Evolutionary conservation across 2,329 filamentous ascomycete species (phyloP).

Genomic region (Colletotrichum simmondsii): DNA sequence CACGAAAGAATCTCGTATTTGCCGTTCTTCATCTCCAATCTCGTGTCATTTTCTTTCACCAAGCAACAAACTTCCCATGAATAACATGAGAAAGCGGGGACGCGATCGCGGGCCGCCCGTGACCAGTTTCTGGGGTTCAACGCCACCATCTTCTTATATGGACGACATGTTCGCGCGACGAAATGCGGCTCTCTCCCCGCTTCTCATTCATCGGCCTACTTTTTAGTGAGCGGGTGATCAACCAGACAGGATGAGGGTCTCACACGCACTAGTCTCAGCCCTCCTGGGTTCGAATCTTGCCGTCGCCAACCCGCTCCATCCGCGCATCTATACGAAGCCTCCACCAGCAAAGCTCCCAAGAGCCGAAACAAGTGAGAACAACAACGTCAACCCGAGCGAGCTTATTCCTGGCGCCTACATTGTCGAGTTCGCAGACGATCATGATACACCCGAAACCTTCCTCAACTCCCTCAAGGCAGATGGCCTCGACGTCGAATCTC

Average conservation of each 20-base stretch:
- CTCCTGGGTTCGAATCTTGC: conserved; percentile 5
- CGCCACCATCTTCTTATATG: neutral
- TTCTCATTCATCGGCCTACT: neutral
- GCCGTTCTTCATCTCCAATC: conserved; percentile 23
- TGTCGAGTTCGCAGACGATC: conserved; percentile 38
- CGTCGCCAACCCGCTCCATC: conserved; percentile 15
- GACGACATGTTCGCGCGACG: neutral
- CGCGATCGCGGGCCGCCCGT: neutral
- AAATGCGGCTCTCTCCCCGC: neutral
- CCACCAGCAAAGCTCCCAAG: neutral
- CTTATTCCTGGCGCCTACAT: conserved; percentile 39
- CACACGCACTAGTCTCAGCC: conserved; percentile 9
- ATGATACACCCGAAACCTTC: conserved; percentile 29
- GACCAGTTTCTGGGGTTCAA: neutral
- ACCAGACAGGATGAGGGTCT: conserved; percentile 11
- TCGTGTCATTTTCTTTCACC: neutral
- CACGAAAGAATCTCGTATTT: conserved; percentile 26
- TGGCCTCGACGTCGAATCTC: conserved; percentile 33
- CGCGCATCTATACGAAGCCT: neutral
- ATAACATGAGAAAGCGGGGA: neutral
- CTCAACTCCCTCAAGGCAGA: conserved; percentile 30
- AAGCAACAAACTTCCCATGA: neutral
- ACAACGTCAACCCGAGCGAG: neutral
- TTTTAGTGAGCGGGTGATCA: conserved; percentile 10
- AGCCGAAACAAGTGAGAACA: neutral